phyloP scores from a whole-genome alignment of 768 basidiomycete species.

The Kwoniella pini region DNA sequence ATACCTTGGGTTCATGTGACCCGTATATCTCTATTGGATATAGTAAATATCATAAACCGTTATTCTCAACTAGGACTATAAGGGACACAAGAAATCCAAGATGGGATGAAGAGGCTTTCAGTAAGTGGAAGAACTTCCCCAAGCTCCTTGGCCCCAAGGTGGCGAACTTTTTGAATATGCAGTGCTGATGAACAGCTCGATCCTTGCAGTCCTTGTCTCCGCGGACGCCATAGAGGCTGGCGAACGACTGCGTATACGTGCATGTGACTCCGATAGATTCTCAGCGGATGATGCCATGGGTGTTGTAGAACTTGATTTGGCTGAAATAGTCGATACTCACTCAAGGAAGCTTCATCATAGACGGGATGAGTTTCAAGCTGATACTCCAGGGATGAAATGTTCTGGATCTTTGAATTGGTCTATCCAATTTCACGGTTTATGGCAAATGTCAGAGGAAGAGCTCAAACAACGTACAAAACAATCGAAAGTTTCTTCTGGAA shows the following conservation, averaged over 20 bases:
- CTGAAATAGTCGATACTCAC: slow-evolving; percentile 39
- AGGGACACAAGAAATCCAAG: slow-evolving; percentile 46
- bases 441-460: slow-evolving; percentile 46
- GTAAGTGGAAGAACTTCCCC: slow-evolving; percentile 18
- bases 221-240: slow-evolving; percentile 51
- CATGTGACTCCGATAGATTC: slow-evolving; percentile 52
- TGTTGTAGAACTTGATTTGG: slow-evolving; percentile 50
- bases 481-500: not conserved
- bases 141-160: not conserved
- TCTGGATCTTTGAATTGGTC: slow-evolving; percentile 47
- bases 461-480: slow-evolving; percentile 14
- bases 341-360: slow-evolving; percentile 19
- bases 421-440: slow-evolving; percentile 50
- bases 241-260: slow-evolving; percentile 46
- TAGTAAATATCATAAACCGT: slow-evolving; percentile 52
- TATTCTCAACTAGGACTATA: slow-evolving; percentile 53
- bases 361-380: slow-evolving; percentile 29
- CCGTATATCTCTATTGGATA: slow-evolving; percentile 51
- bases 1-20: slow-evolving; percentile 52
- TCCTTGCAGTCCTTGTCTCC: slow-evolving; percentile 41
- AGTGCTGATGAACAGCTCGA: not conserved
- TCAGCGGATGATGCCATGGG: slow-evolving; percentile 53
- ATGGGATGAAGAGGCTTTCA: slow-evolving; percentile 54
- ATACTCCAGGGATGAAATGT: slow-evolving; percentile 37
- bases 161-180: not conserved